phyloP scores from a whole-genome alignment of 192 early-diverging fungal species.

The Cetraspora pellucida region DNA sequence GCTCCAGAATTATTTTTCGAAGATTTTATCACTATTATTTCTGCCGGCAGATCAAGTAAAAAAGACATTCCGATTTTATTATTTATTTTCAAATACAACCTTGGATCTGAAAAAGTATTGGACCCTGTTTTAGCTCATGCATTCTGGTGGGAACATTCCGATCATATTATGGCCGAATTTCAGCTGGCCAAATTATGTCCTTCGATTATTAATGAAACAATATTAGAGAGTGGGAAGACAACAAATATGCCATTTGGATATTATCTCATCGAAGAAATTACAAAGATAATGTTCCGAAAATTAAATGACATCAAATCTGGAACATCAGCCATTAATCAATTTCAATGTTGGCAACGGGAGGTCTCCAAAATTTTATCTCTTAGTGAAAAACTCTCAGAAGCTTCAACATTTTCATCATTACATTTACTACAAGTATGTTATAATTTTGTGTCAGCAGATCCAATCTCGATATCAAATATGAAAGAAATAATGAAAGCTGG shows the following conservation, averaged over 20 bases:
- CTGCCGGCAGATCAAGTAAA: background rate
- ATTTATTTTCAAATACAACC: background rate
- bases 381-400: background rate
- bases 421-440: slow-evolving; percentile 15
- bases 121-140: slow-evolving; percentile 15
- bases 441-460: slow-evolving; percentile 17
- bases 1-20: slow-evolving; percentile 26
- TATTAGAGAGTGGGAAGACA: background rate
- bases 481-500: background rate
- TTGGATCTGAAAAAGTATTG: slow-evolving; percentile 5
- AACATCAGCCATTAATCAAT: background rate
- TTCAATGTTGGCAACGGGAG: slow-evolving; percentile 9
- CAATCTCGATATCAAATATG: slow-evolving; percentile 6
- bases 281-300: background rate
- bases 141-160: slow-evolving; percentile 32
- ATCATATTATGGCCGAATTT: slow-evolving; percentile 21
- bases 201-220: background rate
- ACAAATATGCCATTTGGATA: background rate
- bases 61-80: background rate
- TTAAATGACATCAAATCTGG: background rate
- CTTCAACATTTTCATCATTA: background rate
- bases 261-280: background rate
- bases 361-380: slow-evolving; percentile 21
- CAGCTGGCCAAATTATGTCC: slow-evolving; percentile 12
- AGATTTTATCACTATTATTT: slow-evolving; percentile 24